Base-by-base conservation (phyloP, 768 basidiomycete species). In the Mycena vulgaris region DNA sequence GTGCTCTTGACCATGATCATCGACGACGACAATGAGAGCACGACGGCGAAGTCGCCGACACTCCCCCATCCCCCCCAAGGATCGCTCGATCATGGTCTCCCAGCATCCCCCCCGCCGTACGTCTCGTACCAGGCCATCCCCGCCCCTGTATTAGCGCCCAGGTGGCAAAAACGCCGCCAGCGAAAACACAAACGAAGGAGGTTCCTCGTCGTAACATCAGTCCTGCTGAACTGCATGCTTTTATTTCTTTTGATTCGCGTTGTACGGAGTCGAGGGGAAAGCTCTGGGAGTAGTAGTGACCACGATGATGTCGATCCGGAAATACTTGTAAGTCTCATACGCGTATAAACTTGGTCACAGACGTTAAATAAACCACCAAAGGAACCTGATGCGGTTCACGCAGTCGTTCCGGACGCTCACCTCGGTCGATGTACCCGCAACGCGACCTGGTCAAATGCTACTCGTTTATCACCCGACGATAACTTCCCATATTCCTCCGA, bases 61-160 rank as follows among this genome's bases (percentile, higher is more conserved):
- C 19, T 25, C 9, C 21, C n/a, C n/a, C 58, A 58, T 51, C 10
- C 58, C 17, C 63, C 37, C 35, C 40, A 48, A 33, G 52, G 23
- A 13, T 25, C 49, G 5, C 45, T 19, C n/a, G 63, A 65, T 39
- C 17, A 31, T 27, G n/a, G 10, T 23, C 31, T 62, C 4, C 49
- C 66, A 2, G 61, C 53, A 4, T 68, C 65, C 3, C 72, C 72
- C 14, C 72, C 72, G 16, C 72, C 72, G 3, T 73, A 73, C 58
- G 21, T 73, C 42, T 69, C 68, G 5, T 73, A 73, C 37, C 68
- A 70, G 31, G 65, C 68, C 1, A 62, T 70, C 37, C n/a, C 68
- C 11, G 55, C 63, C 16, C 68, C 64, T 10, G 56, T 52, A 39
- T 9, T 55, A 25, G 60, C 67, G 45, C 47, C 70, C 1, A 57